Percentiles rank a stretch among this genome's conserved stretches.
phyloP scores from a whole-genome alignment of 1,284 basidiomycete genomes.

The Rhizoctonia solani region DNA sequence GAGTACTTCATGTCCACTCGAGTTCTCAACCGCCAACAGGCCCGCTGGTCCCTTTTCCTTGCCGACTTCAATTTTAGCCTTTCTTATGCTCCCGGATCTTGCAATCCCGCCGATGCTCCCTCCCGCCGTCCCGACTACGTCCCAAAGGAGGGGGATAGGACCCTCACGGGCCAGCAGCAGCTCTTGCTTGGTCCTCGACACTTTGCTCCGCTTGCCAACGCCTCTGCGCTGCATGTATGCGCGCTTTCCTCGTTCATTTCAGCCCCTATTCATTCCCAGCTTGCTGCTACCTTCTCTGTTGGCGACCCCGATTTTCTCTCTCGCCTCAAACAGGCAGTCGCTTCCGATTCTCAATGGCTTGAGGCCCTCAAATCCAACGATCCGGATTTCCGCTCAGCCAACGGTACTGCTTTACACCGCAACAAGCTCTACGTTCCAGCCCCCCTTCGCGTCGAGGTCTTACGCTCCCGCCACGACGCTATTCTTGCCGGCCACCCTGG shows the following conservation, averaged over 20 bases:
- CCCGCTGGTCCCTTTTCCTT: conserved; percentile 49
- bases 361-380: not conserved
- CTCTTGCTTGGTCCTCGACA: not conserved
- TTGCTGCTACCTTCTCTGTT: not conserved
- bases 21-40: conserved; percentile 50
- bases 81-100: conserved; percentile 48
- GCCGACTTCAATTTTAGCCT: conserved; percentile 48
- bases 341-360: not conserved
- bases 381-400: not conserved
- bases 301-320: not conserved
- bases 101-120: not conserved
- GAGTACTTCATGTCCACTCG: conserved; percentile 47
- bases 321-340: not conserved
- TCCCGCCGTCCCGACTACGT: not conserved
- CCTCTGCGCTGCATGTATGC: not conserved
- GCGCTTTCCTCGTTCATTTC: not conserved
- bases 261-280: too few species aligned
- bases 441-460: conserved; percentile 15
- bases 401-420: not conserved
- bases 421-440: conserved; percentile 25
- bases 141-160: not conserved
- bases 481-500: conserved; percentile 38
- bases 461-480: conserved; percentile 34
- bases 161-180: not conserved
- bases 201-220: not conserved